phyloP scores from a whole-genome alignment of 2,329 filamentous ascomycete species.

The Colletotrichum lindemuthianum region DNA sequence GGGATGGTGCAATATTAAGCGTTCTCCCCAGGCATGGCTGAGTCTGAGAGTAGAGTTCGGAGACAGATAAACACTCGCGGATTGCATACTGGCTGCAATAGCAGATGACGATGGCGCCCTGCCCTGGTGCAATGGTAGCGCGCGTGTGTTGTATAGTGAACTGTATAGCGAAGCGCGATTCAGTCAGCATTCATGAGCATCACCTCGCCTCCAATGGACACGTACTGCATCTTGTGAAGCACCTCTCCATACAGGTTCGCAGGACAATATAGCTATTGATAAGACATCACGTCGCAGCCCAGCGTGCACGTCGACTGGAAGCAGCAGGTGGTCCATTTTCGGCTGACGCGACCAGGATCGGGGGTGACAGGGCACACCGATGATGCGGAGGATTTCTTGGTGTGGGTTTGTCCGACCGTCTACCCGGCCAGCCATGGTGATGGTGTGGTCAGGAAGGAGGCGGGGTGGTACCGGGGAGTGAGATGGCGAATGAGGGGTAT shows the following conservation, averaged over 20 bases:
- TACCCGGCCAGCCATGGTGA: constrained; percentile 16
- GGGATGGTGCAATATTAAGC: constrained; percentile 6
- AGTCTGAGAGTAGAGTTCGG: background rate
- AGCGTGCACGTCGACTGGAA: no score
- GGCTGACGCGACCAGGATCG: constrained; percentile 14
- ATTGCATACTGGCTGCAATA: no score
- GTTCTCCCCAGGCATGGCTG: background rate
- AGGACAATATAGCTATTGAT: constrained; percentile 14
- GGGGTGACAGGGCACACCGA: background rate
- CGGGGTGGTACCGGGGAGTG: constrained; percentile 27
- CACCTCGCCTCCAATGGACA: no score
- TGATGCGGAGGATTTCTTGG: constrained; percentile 23
- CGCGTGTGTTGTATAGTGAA: background rate
- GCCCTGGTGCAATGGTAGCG: background rate
- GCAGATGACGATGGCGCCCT: no score
- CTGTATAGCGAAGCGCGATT: background rate
- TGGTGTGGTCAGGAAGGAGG: constrained; percentile 23
- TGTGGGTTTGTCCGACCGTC: constrained; percentile 3
- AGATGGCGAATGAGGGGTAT: constrained; percentile 20
- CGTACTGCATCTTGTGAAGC: no score
- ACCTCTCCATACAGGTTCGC: background rate
- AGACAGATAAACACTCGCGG: no score
- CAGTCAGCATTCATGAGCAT: background rate
- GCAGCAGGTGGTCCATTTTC: no score
- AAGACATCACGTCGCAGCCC: constrained; percentile 7